Evolutionary conservation across 2,329 filamentous ascomycete species (phyloP), one percentile per base, ranked within the genome.

Genomic region (Ceratocystis lukuohia): DNA sequence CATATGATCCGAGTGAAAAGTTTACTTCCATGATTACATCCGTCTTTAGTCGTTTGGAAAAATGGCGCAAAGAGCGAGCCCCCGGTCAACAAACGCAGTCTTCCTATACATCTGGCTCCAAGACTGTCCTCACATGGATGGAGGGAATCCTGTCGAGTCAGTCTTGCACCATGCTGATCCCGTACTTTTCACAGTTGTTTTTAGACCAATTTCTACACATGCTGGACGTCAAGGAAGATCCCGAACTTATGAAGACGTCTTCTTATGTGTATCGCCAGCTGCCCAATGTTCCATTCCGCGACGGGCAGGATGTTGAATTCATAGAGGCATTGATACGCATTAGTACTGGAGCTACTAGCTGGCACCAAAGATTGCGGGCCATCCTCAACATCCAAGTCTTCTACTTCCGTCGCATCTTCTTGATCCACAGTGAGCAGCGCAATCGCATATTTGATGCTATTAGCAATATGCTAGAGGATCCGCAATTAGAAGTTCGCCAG

Each of bases 191-290:
- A 0, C 83, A 89, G 45, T 81, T 88, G 0, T 93, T 97, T 73
- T 94, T 96, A 74, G 89, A 94, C 71, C 89, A 96, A 74, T 83
- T 99, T 15, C 79, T 99, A 64, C 92, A 99, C 79, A 99, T 99
- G 94, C 99, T 99, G 93, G 94, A 99, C 73, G 91, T 99, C 74
- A 97, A 97, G 75, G 94, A 99, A 75, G 94, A 99, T 72, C 91
- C 91, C 0, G 95, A 99, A 75, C 82, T 99, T 1, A 95, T 96
- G 80, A 88, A 89, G 8, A 82, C 96, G 7, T 93, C 94, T 0
- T 99, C 97, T 74, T 91, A 96, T 73, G 94, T 99, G 53, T 99
- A 97, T 79, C 88, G 93, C 5, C 93, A 99, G 73, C 79, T 99
- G 17, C 91, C 94, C 15, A 99, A 99, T 74, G 91, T 99, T 66